Evolutionary conservation across 257 asterid species (phyloP).

Genomic region (Solanum appendiculatum): DNA sequence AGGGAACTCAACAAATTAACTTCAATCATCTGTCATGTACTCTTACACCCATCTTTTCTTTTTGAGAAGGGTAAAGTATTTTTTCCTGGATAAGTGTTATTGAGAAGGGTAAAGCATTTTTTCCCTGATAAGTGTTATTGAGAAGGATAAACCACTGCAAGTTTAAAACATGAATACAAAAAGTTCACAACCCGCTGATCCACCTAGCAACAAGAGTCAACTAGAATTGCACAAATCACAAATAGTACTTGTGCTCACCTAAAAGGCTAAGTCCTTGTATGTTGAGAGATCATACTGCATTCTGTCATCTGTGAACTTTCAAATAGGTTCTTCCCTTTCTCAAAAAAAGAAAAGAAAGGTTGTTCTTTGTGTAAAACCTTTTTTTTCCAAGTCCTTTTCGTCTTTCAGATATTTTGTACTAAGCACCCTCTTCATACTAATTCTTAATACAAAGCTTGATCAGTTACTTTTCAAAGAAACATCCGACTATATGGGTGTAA

Average conservation of each 20-base stretch:
- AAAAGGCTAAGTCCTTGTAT: neutral
- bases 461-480: neutral
- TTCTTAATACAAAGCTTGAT: neutral
- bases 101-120: neutral
- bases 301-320: neutral
- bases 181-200: neutral
- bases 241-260: neutral
- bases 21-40: neutral
- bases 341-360: neutral
- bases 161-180: neutral
- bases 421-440: neutral
- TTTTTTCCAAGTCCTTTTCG: neutral
- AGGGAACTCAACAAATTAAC: neutral
- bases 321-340: neutral
- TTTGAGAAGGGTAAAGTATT: too few relatives aligned
- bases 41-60: neutral
- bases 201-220: neutral
- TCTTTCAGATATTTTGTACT: neutral
- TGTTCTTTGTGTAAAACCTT: neutral
- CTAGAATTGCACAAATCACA: neutral
- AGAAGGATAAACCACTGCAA: neutral
- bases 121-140: neutral
- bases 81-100: neutral
- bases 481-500: neutral
- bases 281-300: neutral